These are phyloP conservation scores for Yamadazyma nakazawae DNA, from an alignment of 805 yeast species.

Conservation along the genomic window DNA sequence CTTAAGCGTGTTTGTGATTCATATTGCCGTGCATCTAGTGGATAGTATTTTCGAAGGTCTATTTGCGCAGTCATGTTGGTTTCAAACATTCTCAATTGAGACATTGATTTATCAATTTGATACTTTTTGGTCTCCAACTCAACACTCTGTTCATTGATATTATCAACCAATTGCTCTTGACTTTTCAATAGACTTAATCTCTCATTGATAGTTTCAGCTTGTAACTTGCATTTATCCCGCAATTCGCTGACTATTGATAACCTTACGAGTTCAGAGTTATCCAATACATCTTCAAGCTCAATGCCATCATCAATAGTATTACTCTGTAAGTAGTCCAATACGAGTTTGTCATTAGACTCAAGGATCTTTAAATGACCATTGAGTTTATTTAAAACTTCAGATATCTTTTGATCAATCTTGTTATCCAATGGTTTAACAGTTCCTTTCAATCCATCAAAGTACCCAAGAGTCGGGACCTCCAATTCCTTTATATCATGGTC, in stretches of 20 bases:
- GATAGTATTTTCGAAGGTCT: conserved; percentile 15
- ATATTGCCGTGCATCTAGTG: conserved; percentile 30
- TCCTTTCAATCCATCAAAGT: conserved; percentile 5
- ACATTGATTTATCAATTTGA: conserved; percentile 24
- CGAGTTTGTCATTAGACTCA: conserved; percentile 16
- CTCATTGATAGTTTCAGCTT: neutral
- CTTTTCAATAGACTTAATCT: neutral
- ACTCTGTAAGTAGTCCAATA: neutral
- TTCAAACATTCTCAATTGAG: conserved; percentile 21
- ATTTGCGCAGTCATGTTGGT: neutral
- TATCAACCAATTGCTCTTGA: neutral
- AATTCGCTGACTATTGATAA: neutral
- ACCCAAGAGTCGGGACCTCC: neutral
- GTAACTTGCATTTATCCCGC: neutral
- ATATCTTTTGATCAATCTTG: conserved; percentile 15
- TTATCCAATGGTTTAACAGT: conserved; percentile 2
- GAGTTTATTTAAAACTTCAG: conserved; percentile 22
- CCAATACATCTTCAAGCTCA: neutral
- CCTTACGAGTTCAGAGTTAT: neutral
- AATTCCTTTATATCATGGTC: neutral
- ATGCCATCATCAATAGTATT: neutral
- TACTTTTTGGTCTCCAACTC: conserved; percentile 1
- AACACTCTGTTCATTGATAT: neutral
- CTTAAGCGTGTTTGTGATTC: conserved; percentile 24
- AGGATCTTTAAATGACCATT: conserved; percentile 25